phyloP scores from a whole-genome alignment of 228 moss, liverwort and hornwort genomes.

The Sphagnum magellanicum region DNA sequence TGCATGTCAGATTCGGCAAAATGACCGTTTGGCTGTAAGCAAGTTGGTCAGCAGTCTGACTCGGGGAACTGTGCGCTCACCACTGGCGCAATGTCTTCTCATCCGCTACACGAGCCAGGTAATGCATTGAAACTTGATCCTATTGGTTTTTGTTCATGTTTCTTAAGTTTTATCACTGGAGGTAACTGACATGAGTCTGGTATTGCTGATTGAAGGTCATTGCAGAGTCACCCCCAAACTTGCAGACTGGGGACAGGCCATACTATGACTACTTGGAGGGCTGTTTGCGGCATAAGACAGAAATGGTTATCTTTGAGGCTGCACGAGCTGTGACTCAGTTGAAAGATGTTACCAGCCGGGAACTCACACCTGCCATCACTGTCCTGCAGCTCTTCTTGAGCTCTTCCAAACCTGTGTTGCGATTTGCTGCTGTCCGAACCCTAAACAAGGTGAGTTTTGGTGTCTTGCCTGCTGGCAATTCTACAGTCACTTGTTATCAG shows the following conservation, averaged over 20 bases:
- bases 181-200: too few species aligned
- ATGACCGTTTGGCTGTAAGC: conserved; percentile 86
- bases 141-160: too few species aligned
- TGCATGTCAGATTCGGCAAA: conserved; percentile 72
- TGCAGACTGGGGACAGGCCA: conserved; percentile 79
- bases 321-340: conserved; percentile 77
- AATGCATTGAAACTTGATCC: not conserved
- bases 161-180: too few species aligned
- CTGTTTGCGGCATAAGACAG: conserved; percentile 77
- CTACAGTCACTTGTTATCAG: too few species aligned
- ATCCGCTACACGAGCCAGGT: conserved; percentile 92
- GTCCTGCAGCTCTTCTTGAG: conserved; percentile 84
- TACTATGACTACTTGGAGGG: conserved; percentile 86
- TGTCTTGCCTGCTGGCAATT: not conserved
- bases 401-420: conserved; percentile 90
- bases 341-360: conserved; percentile 65
- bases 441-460: conserved; percentile 62
- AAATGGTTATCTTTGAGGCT: conserved; percentile 97
- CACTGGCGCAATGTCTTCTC: conserved; percentile 83
- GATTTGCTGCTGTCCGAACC: conserved; percentile 91
- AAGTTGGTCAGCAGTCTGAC: conserved; percentile 86
- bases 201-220: conserved; percentile 42
- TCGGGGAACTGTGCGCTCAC: conserved; percentile 75
- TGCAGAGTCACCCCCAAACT: conserved; percentile 65
- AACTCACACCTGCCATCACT: conserved; percentile 87